Evolutionary conservation across 2,329 filamentous ascomycete species (phyloP).

Genomic region (Neurospora sp.): DNA sequence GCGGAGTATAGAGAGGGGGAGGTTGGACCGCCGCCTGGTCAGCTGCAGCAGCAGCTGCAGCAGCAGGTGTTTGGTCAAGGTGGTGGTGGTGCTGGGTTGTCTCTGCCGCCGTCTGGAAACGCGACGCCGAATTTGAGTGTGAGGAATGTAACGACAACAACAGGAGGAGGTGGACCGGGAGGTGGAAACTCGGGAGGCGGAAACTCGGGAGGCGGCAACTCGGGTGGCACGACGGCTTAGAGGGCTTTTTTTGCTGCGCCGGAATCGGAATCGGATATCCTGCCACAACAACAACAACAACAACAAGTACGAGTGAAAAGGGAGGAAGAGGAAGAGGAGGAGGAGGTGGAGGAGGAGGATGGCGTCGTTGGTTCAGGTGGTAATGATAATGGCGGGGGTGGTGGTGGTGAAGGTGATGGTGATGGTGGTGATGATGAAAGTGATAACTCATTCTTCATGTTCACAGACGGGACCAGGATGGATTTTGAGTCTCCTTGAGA

Average conservation of each 20-base stretch:
- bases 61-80: not conserved
- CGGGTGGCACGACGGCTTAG: not conserved
- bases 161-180: not conserved
- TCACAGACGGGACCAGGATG: not conserved
- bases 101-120: not conserved
- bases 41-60: not conserved
- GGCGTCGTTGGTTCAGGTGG: not conserved
- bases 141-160: not conserved
- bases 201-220: not conserved
- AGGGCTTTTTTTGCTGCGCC: not conserved
- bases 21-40: not conserved
- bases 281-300: no score
- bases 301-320: not conserved
- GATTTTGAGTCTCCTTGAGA: not conserved
- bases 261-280: not conserved
- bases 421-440: not conserved
- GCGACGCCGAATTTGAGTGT: not conserved
- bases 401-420: not conserved
- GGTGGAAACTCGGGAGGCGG: not conserved
- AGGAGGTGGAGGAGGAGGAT: not conserved
- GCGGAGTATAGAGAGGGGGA: not conserved
- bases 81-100: not conserved
- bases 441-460: not conserved
- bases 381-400: not conserved
- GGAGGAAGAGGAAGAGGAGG: not conserved